Evolutionary conservation across 352 stramenopile species (phyloP).

Genomic region (Phytophthora fragariae): DNA sequence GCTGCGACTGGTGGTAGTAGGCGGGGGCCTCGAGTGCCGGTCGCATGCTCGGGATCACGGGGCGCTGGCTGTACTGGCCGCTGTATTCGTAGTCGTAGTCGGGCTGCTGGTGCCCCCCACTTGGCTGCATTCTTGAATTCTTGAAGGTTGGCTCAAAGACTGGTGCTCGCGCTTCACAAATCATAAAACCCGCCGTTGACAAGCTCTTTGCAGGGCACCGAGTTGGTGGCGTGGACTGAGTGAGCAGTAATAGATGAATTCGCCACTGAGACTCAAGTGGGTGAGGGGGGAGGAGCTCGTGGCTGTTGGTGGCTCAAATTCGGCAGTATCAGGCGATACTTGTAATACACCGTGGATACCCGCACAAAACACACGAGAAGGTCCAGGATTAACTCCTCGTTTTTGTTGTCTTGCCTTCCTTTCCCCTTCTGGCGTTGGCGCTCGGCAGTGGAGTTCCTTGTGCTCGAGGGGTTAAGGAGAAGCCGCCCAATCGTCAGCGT

Average conservation of each 20-base stretch:
- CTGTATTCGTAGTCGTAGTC: slow-evolving; percentile 38
- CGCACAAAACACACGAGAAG: slow-evolving; percentile 26
- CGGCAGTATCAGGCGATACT: slow-evolving; percentile 43
- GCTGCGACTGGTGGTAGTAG: slow-evolving; percentile 40
- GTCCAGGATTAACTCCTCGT: slow-evolving; percentile 40
- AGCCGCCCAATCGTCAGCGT: slow-evolving; percentile 45
- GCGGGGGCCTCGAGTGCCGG: slow-evolving; percentile 33
- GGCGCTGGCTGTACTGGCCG: slow-evolving; percentile 36
- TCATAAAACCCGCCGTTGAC: slow-evolving; percentile 25
- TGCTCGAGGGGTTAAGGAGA: slow-evolving; percentile 40
- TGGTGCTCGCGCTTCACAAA: slow-evolving; percentile 41
- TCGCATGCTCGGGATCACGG: slow-evolving; percentile 27
- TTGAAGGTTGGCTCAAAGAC: slow-evolving; percentile 48
- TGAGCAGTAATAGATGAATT: slow-evolving; percentile 50
- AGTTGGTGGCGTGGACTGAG: not conserved
- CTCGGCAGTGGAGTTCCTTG: slow-evolving; percentile 37
- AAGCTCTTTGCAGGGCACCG: not conserved
- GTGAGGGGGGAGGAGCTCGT: slow-evolving; percentile 13
- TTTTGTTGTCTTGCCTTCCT: slow-evolving; percentile 46
- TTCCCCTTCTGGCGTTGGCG: slow-evolving; percentile 48
- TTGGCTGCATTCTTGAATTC: slow-evolving; percentile 49
- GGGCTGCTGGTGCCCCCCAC: slow-evolving; percentile 32
- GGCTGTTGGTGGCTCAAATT: slow-evolving; percentile 37
- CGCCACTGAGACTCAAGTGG: slow-evolving; percentile 46
- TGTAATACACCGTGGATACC: slow-evolving; percentile 6